These are phyloP conservation scores for Podospora fimiseda DNA, from an alignment of 495 filamentous ascomycete genomes.

Conservation along the genomic window DNA sequence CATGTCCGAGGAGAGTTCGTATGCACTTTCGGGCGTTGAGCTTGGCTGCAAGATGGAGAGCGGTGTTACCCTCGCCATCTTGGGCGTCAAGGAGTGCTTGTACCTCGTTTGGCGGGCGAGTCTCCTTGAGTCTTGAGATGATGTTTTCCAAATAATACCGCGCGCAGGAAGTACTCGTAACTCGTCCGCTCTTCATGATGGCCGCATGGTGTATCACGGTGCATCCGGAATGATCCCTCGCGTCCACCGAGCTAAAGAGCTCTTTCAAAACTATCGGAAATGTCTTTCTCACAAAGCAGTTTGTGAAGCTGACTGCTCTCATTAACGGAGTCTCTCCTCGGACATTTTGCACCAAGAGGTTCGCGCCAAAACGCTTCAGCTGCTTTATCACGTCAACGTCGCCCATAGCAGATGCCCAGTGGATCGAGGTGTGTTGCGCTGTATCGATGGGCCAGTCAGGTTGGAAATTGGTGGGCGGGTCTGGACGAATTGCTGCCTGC, in stretches of 20 bases:
- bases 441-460: constrained; percentile 85
- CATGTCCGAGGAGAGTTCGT: constrained; percentile 60
- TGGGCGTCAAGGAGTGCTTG: constrained; percentile 63
- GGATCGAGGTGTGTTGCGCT: constrained; percentile 80
- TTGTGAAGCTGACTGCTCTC: constrained; percentile 90
- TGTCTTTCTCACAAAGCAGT: constrained; percentile 84
- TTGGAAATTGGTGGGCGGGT: constrained; percentile 75
- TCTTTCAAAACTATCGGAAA: constrained; percentile 77
- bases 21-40: constrained; percentile 70
- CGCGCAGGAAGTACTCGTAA: constrained; percentile 71
- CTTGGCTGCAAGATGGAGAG: constrained; percentile 78
- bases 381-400: constrained; percentile 85
- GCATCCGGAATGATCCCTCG: constrained; percentile 65
- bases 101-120: constrained; percentile 59
- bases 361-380: constrained; percentile 68
- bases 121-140: constrained; percentile 73
- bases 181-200: constrained; percentile 66
- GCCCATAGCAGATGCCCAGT: constrained; percentile 98
- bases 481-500: constrained; percentile 58
- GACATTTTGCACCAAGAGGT: constrained; percentile 57
- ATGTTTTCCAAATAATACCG: constrained; percentile 89
- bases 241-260: constrained; percentile 66
- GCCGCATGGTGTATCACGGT: constrained; percentile 93
- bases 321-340: constrained; percentile 92
- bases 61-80: constrained; percentile 81